Percentiles rank a stretch among this genome's conserved stretches.
phyloP scores from a whole-genome alignment of 148 eudicot species.

The Drosera capensis region DNA sequence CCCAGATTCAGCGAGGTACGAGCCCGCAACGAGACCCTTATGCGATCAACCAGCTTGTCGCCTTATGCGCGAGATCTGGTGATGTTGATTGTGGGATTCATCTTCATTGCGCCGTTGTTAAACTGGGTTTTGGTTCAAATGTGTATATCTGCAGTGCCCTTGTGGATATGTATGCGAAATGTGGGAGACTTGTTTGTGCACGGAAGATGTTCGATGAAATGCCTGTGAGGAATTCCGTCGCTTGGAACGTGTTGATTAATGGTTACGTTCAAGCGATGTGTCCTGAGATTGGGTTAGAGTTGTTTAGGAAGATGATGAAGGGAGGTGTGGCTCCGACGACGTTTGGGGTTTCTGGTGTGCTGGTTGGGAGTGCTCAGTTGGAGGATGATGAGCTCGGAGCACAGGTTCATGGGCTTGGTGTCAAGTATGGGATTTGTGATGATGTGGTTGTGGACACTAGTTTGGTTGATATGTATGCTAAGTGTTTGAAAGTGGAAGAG shows the following conservation, averaged over 20 bases:
- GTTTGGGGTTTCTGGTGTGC: slow-evolving; percentile 19
- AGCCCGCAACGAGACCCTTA: slow-evolving; percentile 12
- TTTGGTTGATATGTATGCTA: slow-evolving; percentile 39
- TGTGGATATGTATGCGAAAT: slow-evolving; percentile 38
- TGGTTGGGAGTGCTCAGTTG: slow-evolving; percentile 32
- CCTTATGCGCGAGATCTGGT: slow-evolving; percentile 25
- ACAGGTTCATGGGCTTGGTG: slow-evolving; percentile 35
- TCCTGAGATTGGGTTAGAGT: slow-evolving; percentile 13
- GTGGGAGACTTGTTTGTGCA: slow-evolving; percentile 14
- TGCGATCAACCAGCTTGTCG: slow-evolving; percentile 27
- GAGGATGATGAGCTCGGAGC: slow-evolving; percentile 17
- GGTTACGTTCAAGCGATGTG: slow-evolving; percentile 21
- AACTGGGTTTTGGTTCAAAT: slow-evolving; percentile 33
- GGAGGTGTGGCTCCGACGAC: slow-evolving; percentile 15
- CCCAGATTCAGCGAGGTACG: slow-evolving; percentile 10
- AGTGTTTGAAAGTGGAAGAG: slow-evolving; percentile 26
- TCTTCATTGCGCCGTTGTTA: slow-evolving; percentile 27
- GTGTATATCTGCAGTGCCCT: slow-evolving; percentile 35
- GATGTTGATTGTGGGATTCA: slow-evolving; percentile 26
- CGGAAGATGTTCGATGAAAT: slow-evolving; percentile 45
- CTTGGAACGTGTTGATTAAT: slow-evolving; percentile 47
- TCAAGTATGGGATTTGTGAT: slow-evolving; percentile 22
- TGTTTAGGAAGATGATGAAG: slow-evolving; percentile 30
- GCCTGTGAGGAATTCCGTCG: slow-evolving; percentile 30
- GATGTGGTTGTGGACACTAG: slow-evolving; percentile 37